Evolutionary conservation across 257 asterid genomes (phyloP), one percentile per base, ranked within the genome.

Genomic region (Anisodus tanguticus): DNA sequence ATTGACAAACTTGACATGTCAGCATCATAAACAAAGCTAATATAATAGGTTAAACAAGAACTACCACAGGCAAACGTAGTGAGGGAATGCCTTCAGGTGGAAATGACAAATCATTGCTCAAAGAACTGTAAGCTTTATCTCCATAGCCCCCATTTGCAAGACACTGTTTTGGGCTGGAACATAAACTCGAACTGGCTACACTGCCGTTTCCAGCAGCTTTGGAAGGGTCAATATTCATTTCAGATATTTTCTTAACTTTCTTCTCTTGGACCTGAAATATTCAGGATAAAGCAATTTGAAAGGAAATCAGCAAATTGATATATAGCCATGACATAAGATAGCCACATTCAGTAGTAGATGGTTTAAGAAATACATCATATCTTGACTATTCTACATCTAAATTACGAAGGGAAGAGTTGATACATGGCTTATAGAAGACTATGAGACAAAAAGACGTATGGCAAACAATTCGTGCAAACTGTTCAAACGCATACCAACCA

Each of bases 51-150:
- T 87, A 86, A 84, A 84, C 84, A 88, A 90, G 91, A 90, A 92
- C 85, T 90, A 93, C 97, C 97, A 92, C 91, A 68, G 97, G 97
- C 82, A 93, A 92, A 78, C 91, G 93, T 57, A 92, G 89, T 10
- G 91, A 86, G 72, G 92, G 86, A 82, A 90, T 86, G 81, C 92
- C 93, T 22, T 92, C 95, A 19, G 89, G 90, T 3, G 89, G 93
- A 85, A 89, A 88, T 82, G 89, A 83, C 35, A 88, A 6, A 76
- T 88, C 92, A 87, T 86, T 91, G 89, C 91, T 86, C 87, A 83
- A 84, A 83, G 87, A 83, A 54, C 83, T 89, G 89, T 81, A 85
- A 86, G 92, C 86, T 90, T 83, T 88, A 86, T 86, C 91, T 59
- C 87, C 85, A 83, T 83, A 83, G 86, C 89, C 88, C 6, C 97